Percentiles rank a stretch among this genome's conserved stretches.
These are phyloP conservation scores for Udeniomyces megalosporus DNA, from an alignment of 768 basidiomycete species.

Conservation along the genomic window DNA sequence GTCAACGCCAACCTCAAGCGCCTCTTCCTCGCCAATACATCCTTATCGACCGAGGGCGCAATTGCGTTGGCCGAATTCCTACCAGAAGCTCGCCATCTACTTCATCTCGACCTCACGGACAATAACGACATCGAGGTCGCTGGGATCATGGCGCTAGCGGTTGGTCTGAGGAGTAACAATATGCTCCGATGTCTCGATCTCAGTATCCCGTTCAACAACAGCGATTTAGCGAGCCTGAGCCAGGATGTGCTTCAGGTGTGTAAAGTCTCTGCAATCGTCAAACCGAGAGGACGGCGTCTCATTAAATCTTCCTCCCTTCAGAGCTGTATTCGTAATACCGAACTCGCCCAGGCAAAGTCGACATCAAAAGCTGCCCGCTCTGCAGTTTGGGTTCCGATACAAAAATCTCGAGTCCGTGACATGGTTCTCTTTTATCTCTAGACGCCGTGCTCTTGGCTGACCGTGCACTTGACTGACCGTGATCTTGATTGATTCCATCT, in stretches of 20 bases:
- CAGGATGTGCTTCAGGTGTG: conserved; percentile 62
- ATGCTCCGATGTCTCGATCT: conserved; percentile 84
- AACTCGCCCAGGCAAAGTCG: conserved; percentile 40
- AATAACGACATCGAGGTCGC: conserved; percentile 64
- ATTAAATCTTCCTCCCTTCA: not conserved
- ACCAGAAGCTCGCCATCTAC: conserved; percentile 66
- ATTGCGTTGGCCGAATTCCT: conserved; percentile 94
- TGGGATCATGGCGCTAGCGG: conserved; percentile 79
- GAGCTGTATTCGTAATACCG: conserved; percentile 82
- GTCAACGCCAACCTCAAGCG: conserved; percentile 82
- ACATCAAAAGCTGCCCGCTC: conserved; percentile 43
- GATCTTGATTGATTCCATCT: not conserved
- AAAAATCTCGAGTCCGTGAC: conserved; percentile 8
- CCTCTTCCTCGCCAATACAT: conserved; percentile 72
- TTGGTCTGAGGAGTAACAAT: conserved; percentile 63
- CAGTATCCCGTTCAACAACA: conserved; percentile 60
- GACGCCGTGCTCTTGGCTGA: too few relatives aligned
- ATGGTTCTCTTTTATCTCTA: not conserved
- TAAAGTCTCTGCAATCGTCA: not conserved
- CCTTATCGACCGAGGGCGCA: conserved; percentile 63
- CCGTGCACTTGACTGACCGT: too few relatives aligned
- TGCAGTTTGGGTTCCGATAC: conserved; percentile 32
- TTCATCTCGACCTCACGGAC: conserved; percentile 78
- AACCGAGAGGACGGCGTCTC: too few relatives aligned
- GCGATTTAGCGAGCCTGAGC: conserved; percentile 44